These are phyloP conservation scores for Kodamaea sp. DNA, from an alignment of 1,139 yeast genomes.

Conservation along the genomic window DNA sequence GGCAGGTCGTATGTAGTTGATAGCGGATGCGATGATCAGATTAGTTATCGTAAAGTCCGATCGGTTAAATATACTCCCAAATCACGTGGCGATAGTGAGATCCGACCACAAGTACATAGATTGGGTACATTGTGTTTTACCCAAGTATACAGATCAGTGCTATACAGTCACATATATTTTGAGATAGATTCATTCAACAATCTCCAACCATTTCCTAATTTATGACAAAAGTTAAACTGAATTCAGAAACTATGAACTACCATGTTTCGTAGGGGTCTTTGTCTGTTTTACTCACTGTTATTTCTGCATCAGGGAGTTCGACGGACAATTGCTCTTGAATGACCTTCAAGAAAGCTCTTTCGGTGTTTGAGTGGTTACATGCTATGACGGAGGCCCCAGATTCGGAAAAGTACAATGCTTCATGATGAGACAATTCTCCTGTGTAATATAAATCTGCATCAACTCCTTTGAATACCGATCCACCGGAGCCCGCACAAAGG, in stretches of 20 bases:
- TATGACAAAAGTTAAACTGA: too few species aligned
- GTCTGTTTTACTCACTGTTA: constrained; percentile 54
- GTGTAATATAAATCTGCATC: constrained; percentile 80
- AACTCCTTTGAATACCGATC: constrained; percentile 61
- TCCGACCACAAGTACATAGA: too few species aligned
- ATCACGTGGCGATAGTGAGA: too few species aligned
- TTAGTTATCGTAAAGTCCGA: too few species aligned
- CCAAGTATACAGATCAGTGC: too few species aligned
- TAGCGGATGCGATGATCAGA: too few species aligned
- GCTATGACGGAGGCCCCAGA: constrained; percentile 71
- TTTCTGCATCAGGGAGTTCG: constrained; percentile 46
- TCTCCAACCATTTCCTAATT: too few species aligned
- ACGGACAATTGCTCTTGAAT: constrained; percentile 50
- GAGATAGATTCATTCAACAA: too few species aligned
- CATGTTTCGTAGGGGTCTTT: constrained; percentile 51
- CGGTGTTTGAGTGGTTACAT: constrained; percentile 91
- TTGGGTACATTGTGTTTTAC: too few species aligned
- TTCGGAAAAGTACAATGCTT: constrained; percentile 71
- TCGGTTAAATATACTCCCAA: too few species aligned
- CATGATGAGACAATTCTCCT: constrained; percentile 95
- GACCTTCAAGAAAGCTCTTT: constrained; percentile 70
- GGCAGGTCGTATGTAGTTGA: too few species aligned
- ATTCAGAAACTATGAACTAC: not conserved
- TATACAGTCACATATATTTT: too few species aligned
- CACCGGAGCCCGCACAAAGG: constrained; percentile 95